A percentile compares a stretch with the other conserved stretches of the same genome.
phyloP scores from a whole-genome alignment of 768 basidiomycete species.

The Russula virescens region DNA sequence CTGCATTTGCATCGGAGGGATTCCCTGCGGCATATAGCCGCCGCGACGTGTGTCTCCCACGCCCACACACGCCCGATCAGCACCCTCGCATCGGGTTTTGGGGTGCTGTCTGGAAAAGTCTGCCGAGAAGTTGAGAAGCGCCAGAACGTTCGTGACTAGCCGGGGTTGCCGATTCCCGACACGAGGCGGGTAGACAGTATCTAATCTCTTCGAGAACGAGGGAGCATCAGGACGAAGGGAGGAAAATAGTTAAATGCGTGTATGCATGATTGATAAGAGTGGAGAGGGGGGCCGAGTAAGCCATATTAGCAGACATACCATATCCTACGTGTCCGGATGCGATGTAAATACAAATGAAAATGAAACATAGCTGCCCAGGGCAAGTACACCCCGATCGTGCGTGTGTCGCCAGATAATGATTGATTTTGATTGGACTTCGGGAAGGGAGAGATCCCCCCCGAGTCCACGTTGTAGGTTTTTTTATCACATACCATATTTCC shows the following conservation, averaged over 20 bases:
- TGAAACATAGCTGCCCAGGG: conserved; percentile 5
- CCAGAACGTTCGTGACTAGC: conserved; percentile 10
- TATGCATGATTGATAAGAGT: background rate
- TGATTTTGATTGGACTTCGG: conserved; percentile 11
- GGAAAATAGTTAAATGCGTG: conserved; percentile 7
- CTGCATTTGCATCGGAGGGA: background rate
- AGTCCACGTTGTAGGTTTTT: conserved; percentile 20
- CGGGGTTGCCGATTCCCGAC: conserved; percentile 4
- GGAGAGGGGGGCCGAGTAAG: background rate
- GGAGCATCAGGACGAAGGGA: background rate
- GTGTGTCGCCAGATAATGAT: conserved; percentile 6
- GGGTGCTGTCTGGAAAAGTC: conserved; percentile 16
- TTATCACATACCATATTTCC: conserved; percentile 58
- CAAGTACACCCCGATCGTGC: conserved; percentile 12
- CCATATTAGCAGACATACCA: conserved; percentile 11
- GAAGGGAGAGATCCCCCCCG: background rate
- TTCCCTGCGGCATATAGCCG: background rate
- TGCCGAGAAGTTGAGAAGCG: conserved; percentile 12
- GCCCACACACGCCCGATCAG: conserved; percentile 14
- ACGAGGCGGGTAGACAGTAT: conserved; percentile 8
- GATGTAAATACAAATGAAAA: conserved; percentile 7
- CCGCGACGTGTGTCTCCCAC: conserved; percentile 1
- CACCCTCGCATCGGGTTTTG: conserved; percentile 21
- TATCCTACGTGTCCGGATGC: conserved; percentile 11
- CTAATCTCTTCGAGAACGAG: conserved; percentile 2